Evolutionary conservation across 208 protist species (phyloP).

Genomic region (Acanthamoeba castellanii): DNA sequence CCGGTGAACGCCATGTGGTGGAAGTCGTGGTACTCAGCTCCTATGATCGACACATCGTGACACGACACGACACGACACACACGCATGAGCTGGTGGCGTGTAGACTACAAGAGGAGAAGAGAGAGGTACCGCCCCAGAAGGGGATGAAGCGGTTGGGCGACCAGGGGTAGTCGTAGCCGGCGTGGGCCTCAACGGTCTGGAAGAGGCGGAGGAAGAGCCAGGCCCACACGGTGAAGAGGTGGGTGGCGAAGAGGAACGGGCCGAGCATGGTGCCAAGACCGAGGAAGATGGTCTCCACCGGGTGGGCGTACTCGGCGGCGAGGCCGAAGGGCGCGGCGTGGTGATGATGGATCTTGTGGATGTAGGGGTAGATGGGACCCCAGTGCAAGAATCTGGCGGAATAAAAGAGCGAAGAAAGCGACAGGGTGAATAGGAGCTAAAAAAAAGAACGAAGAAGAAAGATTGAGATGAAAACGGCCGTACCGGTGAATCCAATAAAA

Average conservation of each 20-base stretch:
- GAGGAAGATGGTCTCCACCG: conserved; percentile 64
- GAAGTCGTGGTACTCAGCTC: conserved; percentile 81
- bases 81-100: not conserved
- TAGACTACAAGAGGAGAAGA: not conserved
- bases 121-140: conserved; percentile 79
- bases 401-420: not conserved
- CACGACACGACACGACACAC: not conserved
- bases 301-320: conserved; percentile 84
- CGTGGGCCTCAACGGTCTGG: conserved; percentile 82
- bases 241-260: conserved; percentile 76
- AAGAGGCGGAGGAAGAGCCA: conserved; percentile 78
- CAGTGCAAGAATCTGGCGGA: conserved; percentile 74
- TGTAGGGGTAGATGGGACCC: conserved; percentile 78
- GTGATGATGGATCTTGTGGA: conserved; percentile 86
- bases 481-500: conserved; percentile 84
- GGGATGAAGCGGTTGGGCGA: conserved; percentile 76
- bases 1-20: conserved; percentile 83
- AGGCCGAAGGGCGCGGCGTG: conserved; percentile 82
- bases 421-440: conserved; percentile 23
- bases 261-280: conserved; percentile 79
- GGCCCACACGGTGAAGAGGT: conserved; percentile 79
- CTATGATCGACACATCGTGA: not conserved
- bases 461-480: not conserved
- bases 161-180: conserved; percentile 86
- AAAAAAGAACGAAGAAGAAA: not conserved